phyloP scores from a whole-genome alignment of 805 yeast genomes.

The Dipodascus geniculatus region DNA sequence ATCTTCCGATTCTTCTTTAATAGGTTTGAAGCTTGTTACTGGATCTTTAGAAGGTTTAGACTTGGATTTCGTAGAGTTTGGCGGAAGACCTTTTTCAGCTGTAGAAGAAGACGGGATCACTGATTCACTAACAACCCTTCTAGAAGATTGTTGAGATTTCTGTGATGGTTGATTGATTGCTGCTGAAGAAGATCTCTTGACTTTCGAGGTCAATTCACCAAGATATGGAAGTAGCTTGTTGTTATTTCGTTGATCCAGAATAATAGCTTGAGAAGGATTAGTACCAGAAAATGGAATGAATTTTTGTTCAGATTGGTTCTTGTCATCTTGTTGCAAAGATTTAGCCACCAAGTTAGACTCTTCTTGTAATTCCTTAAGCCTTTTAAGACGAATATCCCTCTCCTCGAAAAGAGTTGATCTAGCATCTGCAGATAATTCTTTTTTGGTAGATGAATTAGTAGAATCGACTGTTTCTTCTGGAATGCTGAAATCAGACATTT shows the following conservation, averaged over 20 bases:
- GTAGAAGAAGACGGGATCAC: not conserved
- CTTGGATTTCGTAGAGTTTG: not conserved
- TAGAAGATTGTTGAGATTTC: not conserved
- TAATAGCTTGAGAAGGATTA: slow-evolving; percentile 1
- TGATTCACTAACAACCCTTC: not conserved
- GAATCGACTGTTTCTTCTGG: slow-evolving; percentile 45
- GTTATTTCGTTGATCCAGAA: slow-evolving; percentile 14
- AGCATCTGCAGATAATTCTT: slow-evolving; percentile 32
- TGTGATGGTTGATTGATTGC: slow-evolving; percentile 1
- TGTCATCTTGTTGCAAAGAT: slow-evolving; percentile 4
- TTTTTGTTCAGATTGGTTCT: not conserved
- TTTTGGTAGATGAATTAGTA: slow-evolving; percentile 36
- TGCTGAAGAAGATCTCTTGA: slow-evolving; percentile 1
- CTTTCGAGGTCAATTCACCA: slow-evolving; percentile 28
- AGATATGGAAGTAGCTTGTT: slow-evolving; percentile 7
- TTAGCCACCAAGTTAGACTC: slow-evolving; percentile 55
- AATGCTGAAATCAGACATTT: slow-evolving; percentile 57
- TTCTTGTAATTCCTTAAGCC: slow-evolving; percentile 58
- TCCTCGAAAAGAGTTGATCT: slow-evolving; percentile 36
- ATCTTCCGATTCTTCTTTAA: slow-evolving; percentile 8
- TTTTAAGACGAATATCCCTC: slow-evolving; percentile 49
- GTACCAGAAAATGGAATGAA: slow-evolving; percentile 5
- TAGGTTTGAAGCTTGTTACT: not conserved
- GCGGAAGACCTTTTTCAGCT: not conserved
- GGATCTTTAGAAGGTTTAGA: not conserved